A percentile compares a stretch with the other conserved stretches of the same genome.
phyloP scores from a whole-genome alignment of 1,284 basidiomycete species.

The Coriolopsis trogii region DNA sequence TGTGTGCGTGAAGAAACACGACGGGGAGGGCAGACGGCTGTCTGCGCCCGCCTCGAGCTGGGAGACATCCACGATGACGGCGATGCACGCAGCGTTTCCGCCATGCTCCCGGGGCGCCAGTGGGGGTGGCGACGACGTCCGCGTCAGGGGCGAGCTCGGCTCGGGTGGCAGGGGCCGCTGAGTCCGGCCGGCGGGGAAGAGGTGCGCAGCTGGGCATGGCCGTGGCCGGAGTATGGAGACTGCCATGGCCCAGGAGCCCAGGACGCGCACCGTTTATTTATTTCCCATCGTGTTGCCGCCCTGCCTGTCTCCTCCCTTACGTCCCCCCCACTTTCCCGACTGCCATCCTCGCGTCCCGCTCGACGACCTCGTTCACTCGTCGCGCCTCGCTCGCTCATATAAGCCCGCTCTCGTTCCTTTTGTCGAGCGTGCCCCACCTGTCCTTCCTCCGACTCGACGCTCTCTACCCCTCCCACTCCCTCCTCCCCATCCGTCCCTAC shows the following conservation, averaged over 20 bases:
- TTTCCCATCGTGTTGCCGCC: slow-evolving; percentile 5
- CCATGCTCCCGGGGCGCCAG: too few species aligned
- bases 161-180: too few species aligned
- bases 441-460: slow-evolving; percentile 19
- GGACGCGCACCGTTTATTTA: too few species aligned
- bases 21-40: background rate
- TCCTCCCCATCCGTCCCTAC: background rate
- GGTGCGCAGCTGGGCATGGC: too few species aligned
- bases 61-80: too few species aligned
- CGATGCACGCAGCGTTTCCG: too few species aligned
- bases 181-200: too few species aligned
- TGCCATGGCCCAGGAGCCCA: too few species aligned
- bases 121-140: too few species aligned
- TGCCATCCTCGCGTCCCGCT: slow-evolving; percentile 15
- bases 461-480: slow-evolving; percentile 24
- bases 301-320: slow-evolving; percentile 13
- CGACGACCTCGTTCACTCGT: slow-evolving; percentile 12
- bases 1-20: slow-evolving; percentile 12
- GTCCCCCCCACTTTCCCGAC: slow-evolving; percentile 19
- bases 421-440: slow-evolving; percentile 19
- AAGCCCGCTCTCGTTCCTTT: slow-evolving; percentile 25
- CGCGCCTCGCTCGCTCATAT: slow-evolving; percentile 17
- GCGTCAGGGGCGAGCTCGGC: too few species aligned
- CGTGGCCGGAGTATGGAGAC: too few species aligned
- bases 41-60: background rate